Evolutionary conservation across 1,284 basidiomycete species (phyloP), one percentile per base, ranked within the genome.

Genomic region (Puccinia hordei): DNA sequence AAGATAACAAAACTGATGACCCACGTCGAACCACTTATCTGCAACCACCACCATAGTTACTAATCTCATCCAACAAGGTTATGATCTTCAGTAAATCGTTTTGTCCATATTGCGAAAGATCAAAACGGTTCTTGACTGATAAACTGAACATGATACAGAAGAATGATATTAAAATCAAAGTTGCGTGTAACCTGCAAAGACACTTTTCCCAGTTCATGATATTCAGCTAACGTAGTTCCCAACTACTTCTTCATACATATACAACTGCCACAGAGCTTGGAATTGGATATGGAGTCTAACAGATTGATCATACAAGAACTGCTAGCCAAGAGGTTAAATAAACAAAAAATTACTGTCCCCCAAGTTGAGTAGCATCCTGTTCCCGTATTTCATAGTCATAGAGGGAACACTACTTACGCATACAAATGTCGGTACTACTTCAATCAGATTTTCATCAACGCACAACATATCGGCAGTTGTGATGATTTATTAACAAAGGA

Each of bases 1-100:
- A 4, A 12, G n/a, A n/a, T n/a, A n/a, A n/a, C n/a, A n/a, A n/a
- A 4, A 41, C 38, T 41, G 38, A 12, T 41, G 38, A 41, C 38
- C 12, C 12, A 41, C 38, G 38, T 41, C 12, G 6, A 4, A 12
- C 46, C 46, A 17, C 17, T 49, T 49, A 33, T 59, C n/a, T 0
- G 95, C 95, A 12, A 33, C 10, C 57, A n/a, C 53, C 9, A 55
- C 2, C 33, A 63, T 15, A 63, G 59, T 13, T 15, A 63, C 38
- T 69, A 22, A 69, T 69, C 49, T 4, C 66, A 27, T 41, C 19
- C n/a, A 69, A 46, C 17, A 69, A 69, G 13, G 24, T 73, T 0
- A 15, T 59, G 38, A 73, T 73, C 10, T 73, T 73, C 33, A 59
- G 72, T 19, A 73, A 73, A 73, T 73, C 72, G 4, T 73, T 41